These are phyloP conservation scores for Solanum corneliomulleri DNA, from an alignment of 257 asterid genomes.

Conservation along the genomic window DNA sequence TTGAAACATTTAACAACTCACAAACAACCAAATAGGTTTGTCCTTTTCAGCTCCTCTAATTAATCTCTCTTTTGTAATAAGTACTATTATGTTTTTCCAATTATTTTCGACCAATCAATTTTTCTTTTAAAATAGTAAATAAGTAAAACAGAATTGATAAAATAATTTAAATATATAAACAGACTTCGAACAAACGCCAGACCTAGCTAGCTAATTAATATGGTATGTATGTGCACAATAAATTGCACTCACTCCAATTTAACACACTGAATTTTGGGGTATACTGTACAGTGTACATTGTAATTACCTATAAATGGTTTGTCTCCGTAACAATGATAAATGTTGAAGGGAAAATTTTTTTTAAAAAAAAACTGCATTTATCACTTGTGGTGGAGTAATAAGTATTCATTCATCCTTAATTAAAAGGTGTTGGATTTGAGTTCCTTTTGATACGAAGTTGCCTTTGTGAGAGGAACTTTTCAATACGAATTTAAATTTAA, in stretches of 20 bases:
- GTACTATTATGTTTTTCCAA: not conserved
- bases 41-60: not conserved
- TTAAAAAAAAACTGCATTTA: not conserved
- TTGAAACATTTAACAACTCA: not conserved
- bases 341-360: too few relatives aligned
- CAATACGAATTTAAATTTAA: fast-evolving
- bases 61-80: not conserved
- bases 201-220: not conserved
- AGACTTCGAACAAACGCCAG: not conserved
- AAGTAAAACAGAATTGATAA: not conserved
- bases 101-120: too few relatives aligned
- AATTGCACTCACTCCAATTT: not conserved
- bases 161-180: not conserved
- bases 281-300: not conserved
- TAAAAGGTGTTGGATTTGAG: too few relatives aligned
- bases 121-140: not conserved
- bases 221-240: not conserved
- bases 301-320: not conserved
- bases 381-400: too few relatives aligned
- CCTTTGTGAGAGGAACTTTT: fast-evolving
- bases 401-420: too few relatives aligned
- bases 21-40: not conserved
- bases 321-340: not conserved
- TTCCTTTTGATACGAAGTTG: too few relatives aligned
- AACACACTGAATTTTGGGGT: not conserved